Evolutionary conservation across 2,329 filamentous ascomycete genomes (phyloP).

Genomic region (Phialocephala sp.): DNA sequence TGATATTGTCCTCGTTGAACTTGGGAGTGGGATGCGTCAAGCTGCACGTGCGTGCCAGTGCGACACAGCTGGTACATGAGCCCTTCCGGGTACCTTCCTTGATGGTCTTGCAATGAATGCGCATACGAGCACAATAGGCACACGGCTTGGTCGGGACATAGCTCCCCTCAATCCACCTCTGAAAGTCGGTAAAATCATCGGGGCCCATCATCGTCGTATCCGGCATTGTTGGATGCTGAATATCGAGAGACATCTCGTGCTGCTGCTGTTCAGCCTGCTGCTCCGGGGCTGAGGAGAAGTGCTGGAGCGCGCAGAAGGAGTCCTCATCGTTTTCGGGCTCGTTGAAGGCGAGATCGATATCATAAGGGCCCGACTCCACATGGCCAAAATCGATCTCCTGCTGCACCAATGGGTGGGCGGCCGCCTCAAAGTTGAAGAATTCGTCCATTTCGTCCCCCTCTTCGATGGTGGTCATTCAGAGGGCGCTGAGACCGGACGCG

Average conservation of each 20-base stretch:
- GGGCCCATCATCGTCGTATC: slow-evolving; percentile 45
- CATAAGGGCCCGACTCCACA: slow-evolving; percentile 42
- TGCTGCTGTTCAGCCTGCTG: slow-evolving; percentile 34
- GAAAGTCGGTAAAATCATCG: slow-evolving; percentile 51
- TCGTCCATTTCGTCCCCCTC: slow-evolving; percentile 54
- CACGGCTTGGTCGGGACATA: slow-evolving; percentile 50
- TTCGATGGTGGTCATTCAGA: slow-evolving; percentile 49
- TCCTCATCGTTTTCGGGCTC: slow-evolving; percentile 65
- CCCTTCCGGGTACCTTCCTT: slow-evolving; percentile 63
- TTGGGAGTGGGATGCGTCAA: slow-evolving; percentile 48
- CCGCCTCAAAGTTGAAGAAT: slow-evolving; percentile 67
- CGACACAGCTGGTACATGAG: slow-evolving; percentile 67
- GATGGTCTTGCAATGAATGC: slow-evolving; percentile 65
- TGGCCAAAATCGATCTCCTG: slow-evolving; percentile 27
- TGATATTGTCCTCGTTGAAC: background rate
- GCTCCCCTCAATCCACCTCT: slow-evolving; percentile 42
- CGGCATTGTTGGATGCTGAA: slow-evolving; percentile 40
- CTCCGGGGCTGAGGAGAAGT: slow-evolving; percentile 54
- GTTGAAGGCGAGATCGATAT: slow-evolving; percentile 59
- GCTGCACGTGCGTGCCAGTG: slow-evolving; percentile 63
- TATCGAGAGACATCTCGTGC: slow-evolving; percentile 30
- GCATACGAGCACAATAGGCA: slow-evolving; percentile 55
- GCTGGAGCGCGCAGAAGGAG: slow-evolving; percentile 63
- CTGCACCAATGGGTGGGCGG: slow-evolving; percentile 40
- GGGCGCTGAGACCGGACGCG: slow-evolving; percentile 31